Percentiles rank a stretch among this genome's conserved stretches.
phyloP scores from a whole-genome alignment of 805 yeast genomes.

The Wickerhamiella nectarea region DNA sequence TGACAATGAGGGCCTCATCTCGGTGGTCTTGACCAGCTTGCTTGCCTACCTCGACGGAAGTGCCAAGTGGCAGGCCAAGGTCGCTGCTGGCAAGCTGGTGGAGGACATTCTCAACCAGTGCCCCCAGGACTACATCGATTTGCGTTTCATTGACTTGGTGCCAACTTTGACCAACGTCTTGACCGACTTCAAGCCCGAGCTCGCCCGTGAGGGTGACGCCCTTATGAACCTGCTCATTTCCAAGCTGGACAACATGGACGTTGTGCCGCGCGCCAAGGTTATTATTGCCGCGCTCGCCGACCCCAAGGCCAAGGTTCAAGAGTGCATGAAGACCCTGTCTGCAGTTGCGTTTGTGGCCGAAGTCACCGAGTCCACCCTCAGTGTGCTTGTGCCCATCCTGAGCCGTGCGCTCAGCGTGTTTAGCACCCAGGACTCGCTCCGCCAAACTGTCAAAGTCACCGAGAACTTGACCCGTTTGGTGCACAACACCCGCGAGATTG shows the following conservation, averaged over 20 bases:
- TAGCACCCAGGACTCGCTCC: slow-evolving; percentile 87
- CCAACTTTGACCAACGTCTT: slow-evolving; percentile 82
- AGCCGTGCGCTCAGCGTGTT: slow-evolving; percentile 78
- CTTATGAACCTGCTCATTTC: slow-evolving; percentile 59
- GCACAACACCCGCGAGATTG: slow-evolving; percentile 85
- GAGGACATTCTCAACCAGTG: slow-evolving; percentile 66
- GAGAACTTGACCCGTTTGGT: slow-evolving; percentile 93
- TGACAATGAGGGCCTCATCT: slow-evolving; percentile 65
- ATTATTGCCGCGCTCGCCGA: slow-evolving; percentile 83
- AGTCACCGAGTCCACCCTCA: slow-evolving; percentile 89
- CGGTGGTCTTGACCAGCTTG: slow-evolving; percentile 51
- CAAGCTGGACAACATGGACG: slow-evolving; percentile 83
- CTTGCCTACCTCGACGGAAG: slow-evolving; percentile 56
- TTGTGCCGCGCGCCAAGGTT: slow-evolving; percentile 68
- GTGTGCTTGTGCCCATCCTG: slow-evolving; percentile 81
- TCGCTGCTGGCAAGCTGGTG: slow-evolving; percentile 60
- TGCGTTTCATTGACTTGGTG: slow-evolving; percentile 60
- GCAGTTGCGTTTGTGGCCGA: slow-evolving; percentile 96
- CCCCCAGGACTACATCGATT: slow-evolving; percentile 74
- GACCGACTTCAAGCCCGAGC: slow-evolving; percentile 93
- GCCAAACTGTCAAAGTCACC: slow-evolving; percentile 91
- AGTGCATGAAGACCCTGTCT: slow-evolving; percentile 75
- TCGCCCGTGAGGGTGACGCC: slow-evolving; percentile 70
- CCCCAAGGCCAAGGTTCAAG: slow-evolving; percentile 67
- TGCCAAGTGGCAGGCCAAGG: slow-evolving; percentile 87